A percentile compares a stretch with the other conserved stretches of the same genome.
phyloP scores from a whole-genome alignment of 2,329 filamentous ascomycete species.

The Purpureocillium takamizusanense region DNA sequence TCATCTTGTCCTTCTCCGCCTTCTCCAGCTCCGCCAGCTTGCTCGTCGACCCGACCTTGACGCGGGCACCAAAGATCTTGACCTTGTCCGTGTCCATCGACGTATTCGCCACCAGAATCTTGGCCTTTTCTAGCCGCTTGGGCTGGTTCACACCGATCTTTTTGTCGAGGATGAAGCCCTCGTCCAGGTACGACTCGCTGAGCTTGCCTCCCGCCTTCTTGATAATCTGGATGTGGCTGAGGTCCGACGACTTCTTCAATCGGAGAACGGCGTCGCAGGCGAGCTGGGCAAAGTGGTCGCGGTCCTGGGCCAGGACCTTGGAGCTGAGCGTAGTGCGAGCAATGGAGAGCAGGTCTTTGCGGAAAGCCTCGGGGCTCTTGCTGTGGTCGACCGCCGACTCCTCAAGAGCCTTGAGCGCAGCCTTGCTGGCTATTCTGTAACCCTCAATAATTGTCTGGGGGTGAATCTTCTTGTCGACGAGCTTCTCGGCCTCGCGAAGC shows the following conservation, averaged over 20 bases:
- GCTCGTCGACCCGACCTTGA: conserved; percentile 92
- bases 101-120: conserved; percentile 96
- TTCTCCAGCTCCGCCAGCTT: conserved; percentile 98
- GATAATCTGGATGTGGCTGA: conserved; percentile 98
- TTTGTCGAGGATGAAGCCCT: conserved; percentile 98
- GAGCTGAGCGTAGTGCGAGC: conserved; percentile 93
- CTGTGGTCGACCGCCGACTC: conserved; percentile 84
- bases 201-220: conserved; percentile 98
- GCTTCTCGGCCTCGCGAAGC: conserved; percentile 89
- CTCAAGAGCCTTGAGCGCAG: conserved; percentile 76
- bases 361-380: conserved; percentile 73
- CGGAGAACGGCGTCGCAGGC: conserved; percentile 88
- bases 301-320: conserved; percentile 91
- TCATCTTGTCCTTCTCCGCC: conserved; percentile 99
- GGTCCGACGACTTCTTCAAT: conserved; percentile 80
- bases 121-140: conserved; percentile 93
- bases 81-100: conserved; percentile 99
- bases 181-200: conserved; percentile 93
- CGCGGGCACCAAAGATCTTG: conserved; percentile 96
- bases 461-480: conserved; percentile 97
- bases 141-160: conserved; percentile 98
- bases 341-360: conserved; percentile 81
- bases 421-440: conserved; percentile 91
- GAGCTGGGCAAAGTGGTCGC: conserved; percentile 81
- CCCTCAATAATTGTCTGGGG: conserved; percentile 99